Percentiles rank a stretch among this genome's conserved stretches.
These are phyloP conservation scores for Fusarium algeriense DNA, from an alignment of 2,329 filamentous ascomycete species.

Conservation along the genomic window DNA sequence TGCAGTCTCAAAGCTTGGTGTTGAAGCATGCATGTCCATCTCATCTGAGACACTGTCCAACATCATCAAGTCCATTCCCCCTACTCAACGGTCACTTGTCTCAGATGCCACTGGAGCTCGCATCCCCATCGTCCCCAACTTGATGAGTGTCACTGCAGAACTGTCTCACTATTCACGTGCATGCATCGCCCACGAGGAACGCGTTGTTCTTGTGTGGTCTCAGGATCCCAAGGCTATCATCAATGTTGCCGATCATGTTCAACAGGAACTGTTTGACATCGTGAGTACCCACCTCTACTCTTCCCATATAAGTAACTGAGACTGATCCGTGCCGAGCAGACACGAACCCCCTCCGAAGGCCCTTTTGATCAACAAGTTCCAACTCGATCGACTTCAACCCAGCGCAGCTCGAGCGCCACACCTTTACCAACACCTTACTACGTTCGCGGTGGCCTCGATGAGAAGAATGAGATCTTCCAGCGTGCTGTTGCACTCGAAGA, in stretches of 20 bases:
- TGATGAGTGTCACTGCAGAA: constrained; percentile 26
- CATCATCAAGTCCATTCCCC: constrained; percentile 30
- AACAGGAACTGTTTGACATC: constrained; percentile 43
- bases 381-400: not conserved
- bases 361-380: not conserved
- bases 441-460: constrained; percentile 44
- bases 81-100: not conserved
- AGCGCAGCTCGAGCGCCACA: not conserved
- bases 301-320: not conserved
- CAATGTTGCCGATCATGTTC: constrained; percentile 41
- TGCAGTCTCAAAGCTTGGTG: constrained; percentile 39
- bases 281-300: constrained; percentile 26
- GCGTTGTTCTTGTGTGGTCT: constrained; percentile 43
- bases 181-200: constrained; percentile 40
- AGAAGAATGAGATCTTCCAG: constrained; percentile 44
- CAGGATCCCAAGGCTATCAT: constrained; percentile 41
- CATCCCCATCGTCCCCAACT: constrained; percentile 36
- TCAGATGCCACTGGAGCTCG: constrained; percentile 35
- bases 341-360: not conserved
- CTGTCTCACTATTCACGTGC: constrained; percentile 34
- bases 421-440: constrained; percentile 18
- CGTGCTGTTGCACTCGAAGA: constrained; percentile 44
- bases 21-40: constrained; percentile 39
- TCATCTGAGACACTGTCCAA: constrained; percentile 42
- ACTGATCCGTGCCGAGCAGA: not conserved